Base-by-base conservation (phyloP, 768 basidiomycete species). In the Mycena polygramma region DNA sequence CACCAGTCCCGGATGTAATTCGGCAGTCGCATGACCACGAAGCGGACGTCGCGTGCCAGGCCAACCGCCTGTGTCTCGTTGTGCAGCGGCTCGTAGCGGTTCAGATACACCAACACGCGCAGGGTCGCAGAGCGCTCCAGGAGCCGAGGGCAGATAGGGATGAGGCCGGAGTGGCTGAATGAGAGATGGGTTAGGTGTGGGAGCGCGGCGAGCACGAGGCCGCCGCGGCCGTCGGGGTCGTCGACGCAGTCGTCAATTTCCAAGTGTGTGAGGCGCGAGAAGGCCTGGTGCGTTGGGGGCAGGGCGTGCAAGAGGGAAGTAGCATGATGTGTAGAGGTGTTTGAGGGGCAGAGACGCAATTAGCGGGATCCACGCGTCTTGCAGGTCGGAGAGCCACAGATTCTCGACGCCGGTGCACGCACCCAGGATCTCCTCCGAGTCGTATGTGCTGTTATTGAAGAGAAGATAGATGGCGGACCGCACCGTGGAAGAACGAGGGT, bases 121-220 rank as follows among this genome's bases (percentile, higher is more conserved):
- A 58, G 24, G 22, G 9, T 10, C 2, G 41, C 7, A 11, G 41
- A 45, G 7, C 22, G 15, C 39, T 41, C 39, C 57, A 58, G 26
- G 4, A 58, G 17, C 41, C 8, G 41, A 7, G 24, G 41, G 24
- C 39, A 58, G 0, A 43, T 6, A 13, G 22, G 22, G 41, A 26
- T 43, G 57, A 43, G 57, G 35, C 53, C 53, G 24, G 39, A 43
- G 41, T 26, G 15, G 57, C 8, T 19, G 57, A 58, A 24, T 13
- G 57, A 58, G 4, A 58, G 39, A 45, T 58, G 57, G 22, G 57
- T 58, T 22, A 58, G 57, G 20, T 20, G 57, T 4, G 57, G 57
- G 41, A 58, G 39, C n/a, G 41, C 9, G 22, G 57, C 41, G 30
- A 58, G 41, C 6, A n/a, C 39, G 41, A 24, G 55, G 22, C 14